phyloP scores from a whole-genome alignment of 441 rosid genomes.

The Brassica balearica region DNA sequence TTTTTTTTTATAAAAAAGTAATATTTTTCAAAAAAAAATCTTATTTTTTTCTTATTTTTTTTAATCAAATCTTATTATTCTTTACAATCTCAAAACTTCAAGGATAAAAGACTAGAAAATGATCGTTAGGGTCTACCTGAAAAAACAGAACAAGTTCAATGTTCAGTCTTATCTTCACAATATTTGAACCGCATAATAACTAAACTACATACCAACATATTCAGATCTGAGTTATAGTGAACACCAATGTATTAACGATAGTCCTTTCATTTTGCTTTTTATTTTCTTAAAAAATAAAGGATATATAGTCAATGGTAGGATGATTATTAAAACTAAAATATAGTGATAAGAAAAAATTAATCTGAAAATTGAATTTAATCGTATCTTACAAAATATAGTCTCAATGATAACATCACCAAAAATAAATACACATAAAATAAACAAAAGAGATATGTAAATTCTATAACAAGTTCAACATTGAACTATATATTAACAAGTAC shows the following conservation, averaged over 20 bases:
- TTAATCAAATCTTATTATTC: background rate
- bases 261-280: background rate
- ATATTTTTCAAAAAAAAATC: background rate
- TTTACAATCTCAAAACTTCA: background rate
- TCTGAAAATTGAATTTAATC: background rate
- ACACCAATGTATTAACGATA: background rate
- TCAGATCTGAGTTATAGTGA: background rate
- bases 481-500: background rate
- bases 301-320: background rate
- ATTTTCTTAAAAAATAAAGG: background rate
- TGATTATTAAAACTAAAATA: background rate
- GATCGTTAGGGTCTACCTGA: background rate
- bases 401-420: background rate
- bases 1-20: no score
- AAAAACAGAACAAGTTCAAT: background rate
- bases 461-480: background rate
- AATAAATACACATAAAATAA: background rate
- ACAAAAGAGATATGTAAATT: background rate
- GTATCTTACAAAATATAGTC: background rate
- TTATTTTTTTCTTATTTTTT: background rate
- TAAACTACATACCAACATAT: background rate
- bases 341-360: background rate
- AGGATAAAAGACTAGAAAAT: background rate
- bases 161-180: background rate
- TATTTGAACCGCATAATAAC: background rate